Evolutionary conservation across 106 monocot species (phyloP).

Genomic region (Hemerocallis citrina): DNA sequence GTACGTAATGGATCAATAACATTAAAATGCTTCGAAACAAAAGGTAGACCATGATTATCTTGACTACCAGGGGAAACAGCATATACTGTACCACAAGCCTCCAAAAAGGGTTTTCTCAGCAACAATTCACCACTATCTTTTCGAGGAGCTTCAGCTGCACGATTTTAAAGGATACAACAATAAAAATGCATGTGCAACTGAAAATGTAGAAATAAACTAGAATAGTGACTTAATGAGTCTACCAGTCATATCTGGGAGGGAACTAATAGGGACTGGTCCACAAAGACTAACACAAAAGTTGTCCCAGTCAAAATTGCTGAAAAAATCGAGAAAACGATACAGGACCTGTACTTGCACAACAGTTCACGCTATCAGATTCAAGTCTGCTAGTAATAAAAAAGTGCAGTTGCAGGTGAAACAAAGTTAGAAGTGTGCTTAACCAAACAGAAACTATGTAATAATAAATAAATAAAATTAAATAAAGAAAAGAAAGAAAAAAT

Average conservation of each 20-base stretch:
- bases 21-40: conserved; percentile 77
- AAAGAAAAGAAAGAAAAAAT: too few relatives aligned
- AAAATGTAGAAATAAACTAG: too few relatives aligned
- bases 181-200: too few relatives aligned
- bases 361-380: too few relatives aligned
- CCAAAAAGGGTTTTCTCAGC: conserved; percentile 35
- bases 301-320: conserved; percentile 95
- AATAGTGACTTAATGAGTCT: too few relatives aligned
- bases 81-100: conserved; percentile 39
- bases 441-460: too few relatives aligned
- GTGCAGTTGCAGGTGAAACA: too few relatives aligned
- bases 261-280: conserved; percentile 47
- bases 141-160: conserved; percentile 39
- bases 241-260: conserved; percentile 51
- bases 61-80: conserved; percentile 34
- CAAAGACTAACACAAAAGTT: conserved; percentile 81
- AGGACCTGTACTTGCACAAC: conserved; percentile 41
- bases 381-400: too few relatives aligned
- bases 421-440: too few relatives aligned
- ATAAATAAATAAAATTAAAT: too few relatives aligned
- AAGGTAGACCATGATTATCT: conserved; percentile 51
- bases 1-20: conserved; percentile 88
- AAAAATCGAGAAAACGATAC: conserved; percentile 89
- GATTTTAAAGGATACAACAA: background rate
- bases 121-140: conserved; percentile 39